Percentiles rank a stretch among this genome's conserved stretches.
phyloP scores from a whole-genome alignment of 1,284 basidiomycete genomes.

The Pterulicium gracile region DNA sequence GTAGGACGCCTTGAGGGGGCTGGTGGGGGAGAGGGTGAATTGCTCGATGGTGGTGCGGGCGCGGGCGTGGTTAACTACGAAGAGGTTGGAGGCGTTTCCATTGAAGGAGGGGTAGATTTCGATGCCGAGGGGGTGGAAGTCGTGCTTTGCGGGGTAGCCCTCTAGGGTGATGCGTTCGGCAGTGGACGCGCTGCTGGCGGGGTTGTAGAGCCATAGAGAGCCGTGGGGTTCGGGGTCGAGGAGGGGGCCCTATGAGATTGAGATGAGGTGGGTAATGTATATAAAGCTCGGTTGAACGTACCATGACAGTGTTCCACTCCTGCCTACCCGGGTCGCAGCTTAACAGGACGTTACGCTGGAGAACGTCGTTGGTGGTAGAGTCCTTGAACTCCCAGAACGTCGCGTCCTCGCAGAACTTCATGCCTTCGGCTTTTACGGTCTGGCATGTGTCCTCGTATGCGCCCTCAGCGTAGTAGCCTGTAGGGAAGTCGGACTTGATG shows the following conservation, averaged over 20 bases:
- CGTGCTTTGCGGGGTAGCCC: slow-evolving; percentile 32
- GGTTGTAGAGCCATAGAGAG: slow-evolving; percentile 25
- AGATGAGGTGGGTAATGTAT: slow-evolving; percentile 18
- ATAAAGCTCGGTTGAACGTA: background rate
- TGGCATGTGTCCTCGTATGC: slow-evolving; percentile 33
- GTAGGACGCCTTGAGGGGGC: slow-evolving; percentile 30
- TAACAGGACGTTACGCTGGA: slow-evolving; percentile 18
- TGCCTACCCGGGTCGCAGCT: slow-evolving; percentile 26
- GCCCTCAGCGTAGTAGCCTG: slow-evolving; percentile 36
- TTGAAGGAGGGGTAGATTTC: slow-evolving; percentile 35
- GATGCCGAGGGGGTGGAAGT: slow-evolving; percentile 51
- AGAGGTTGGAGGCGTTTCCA: slow-evolving; percentile 39
- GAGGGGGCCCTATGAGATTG: slow-evolving; percentile 27
- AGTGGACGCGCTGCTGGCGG: slow-evolving; percentile 6
- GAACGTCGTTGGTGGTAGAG: slow-evolving; percentile 12
- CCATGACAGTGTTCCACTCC: slow-evolving; percentile 30
- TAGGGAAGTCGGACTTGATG: slow-evolving; percentile 29
- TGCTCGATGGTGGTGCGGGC: slow-evolving; percentile 50
- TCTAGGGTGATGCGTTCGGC: slow-evolving; percentile 21
- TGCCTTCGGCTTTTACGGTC: slow-evolving; percentile 20
- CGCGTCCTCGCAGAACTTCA: slow-evolving; percentile 54
- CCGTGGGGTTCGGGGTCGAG: slow-evolving; percentile 28
- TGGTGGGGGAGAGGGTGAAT: slow-evolving; percentile 37
- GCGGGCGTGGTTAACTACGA: slow-evolving; percentile 55
- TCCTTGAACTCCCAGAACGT: slow-evolving; percentile 45